Evolutionary conservation across 352 stramenopile species (phyloP), one percentile per base, ranked within the genome.

Genomic region (Globisporangium radiosum): DNA sequence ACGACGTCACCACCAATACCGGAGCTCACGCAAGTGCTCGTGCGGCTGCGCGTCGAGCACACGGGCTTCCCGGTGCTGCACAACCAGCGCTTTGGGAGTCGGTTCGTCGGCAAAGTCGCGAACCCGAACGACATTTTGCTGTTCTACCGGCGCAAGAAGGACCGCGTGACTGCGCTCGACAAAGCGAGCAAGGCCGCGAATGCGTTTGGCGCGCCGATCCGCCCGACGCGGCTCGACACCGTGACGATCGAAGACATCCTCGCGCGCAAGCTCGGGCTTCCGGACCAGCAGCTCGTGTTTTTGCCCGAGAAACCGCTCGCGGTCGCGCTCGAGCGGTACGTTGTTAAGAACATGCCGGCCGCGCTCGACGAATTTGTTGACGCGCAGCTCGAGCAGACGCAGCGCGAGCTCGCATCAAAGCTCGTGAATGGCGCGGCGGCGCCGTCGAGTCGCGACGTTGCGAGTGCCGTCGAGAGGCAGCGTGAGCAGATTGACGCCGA

Each of bases 111-210:
- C 8, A 82, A 89, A 48, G 79, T 96, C 38, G 88, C 88, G 33
- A 97, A 97, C 52, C 85, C 88, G 7, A 91, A 89, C 63, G 85
- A 95, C 52, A 87, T 97, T 58, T 64, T 96, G 56, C 71, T 93
- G 8, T 97, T 94, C 58, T 79, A 79, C 62, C 61, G 85, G 7
- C 71, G 69, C 13, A 94, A 92, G 67, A 86, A 82, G 52, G 71
- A 83, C 42, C 67, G 69, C n/a, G 56, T 72, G 7, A 68, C 67
- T 58, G 70, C 72, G 48, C 64, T 69, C n/a, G 70, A 76, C 52
- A 81, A 86, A 54, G 69, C 1, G 67, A 70, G 17, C 15, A 67
- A 58, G 37, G 71, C 66, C 25, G 52, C 73, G 17, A 17, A 62
- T 1, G 55, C 66, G 2, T 52, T 86, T 10, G 52, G 64, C 1